These are phyloP conservation scores for Poronia punctata DNA, from an alignment of 495 filamentous ascomycete species.

Conservation along the genomic window DNA sequence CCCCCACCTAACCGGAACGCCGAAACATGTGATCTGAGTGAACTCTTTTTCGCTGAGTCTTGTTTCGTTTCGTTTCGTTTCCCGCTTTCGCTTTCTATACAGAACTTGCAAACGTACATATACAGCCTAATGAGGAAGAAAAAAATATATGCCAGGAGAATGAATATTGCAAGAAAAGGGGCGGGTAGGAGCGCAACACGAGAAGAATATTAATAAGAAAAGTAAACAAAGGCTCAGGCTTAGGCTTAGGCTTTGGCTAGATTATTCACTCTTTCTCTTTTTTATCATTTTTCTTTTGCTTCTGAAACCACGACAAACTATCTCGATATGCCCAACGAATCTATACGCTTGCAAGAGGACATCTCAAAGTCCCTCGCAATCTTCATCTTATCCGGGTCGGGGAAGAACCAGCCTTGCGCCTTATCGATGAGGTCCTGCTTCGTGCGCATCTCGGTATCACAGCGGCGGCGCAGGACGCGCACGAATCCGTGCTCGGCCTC, in stretches of 20 bases:
- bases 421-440: constrained; percentile 63
- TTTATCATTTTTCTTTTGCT: no score
- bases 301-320: constrained; percentile 7
- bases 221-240: no score
- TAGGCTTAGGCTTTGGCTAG: no score
- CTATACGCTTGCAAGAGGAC: constrained; percentile 33
- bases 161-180: no score
- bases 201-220: no score
- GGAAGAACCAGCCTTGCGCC: constrained; percentile 84
- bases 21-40: no score
- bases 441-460: constrained; percentile 59
- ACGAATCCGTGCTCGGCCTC: constrained; percentile 69
- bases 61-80: no score
- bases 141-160: not conserved
- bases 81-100: no score
- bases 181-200: no score
- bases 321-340: constrained; percentile 19
- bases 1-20: constrained; percentile 2
- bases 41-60: no score
- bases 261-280: no score
- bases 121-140: not conserved
- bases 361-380: constrained; percentile 33
- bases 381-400: constrained; percentile 67
- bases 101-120: no score
- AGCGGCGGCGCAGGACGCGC: constrained; percentile 55